Conservation (phyloP, 2,329 filamentous ascomycete genomes). For the Fonsecaea nubica region DNA sequence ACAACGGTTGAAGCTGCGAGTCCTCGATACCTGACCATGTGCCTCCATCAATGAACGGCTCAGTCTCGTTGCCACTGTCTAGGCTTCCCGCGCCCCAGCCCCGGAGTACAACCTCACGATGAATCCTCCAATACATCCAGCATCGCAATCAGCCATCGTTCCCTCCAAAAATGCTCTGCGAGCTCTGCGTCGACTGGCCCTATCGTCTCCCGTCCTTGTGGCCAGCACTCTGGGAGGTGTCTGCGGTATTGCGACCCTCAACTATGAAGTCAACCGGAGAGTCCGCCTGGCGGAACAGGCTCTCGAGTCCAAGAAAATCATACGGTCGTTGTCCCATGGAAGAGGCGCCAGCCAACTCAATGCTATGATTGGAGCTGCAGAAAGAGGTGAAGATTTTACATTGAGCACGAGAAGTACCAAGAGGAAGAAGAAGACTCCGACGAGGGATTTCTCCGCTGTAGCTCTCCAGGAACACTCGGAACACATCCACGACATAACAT, state of each 20-base stretch:
- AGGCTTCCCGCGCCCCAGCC: neutral
- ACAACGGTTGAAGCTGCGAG: neutral
- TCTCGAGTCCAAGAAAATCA: conserved; percentile 53
- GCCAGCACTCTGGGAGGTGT: conserved; percentile 47
- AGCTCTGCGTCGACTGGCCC: conserved; percentile 48
- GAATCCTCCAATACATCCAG: conserved; percentile 12
- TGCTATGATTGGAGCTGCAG: conserved; percentile 53
- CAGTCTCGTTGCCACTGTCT: neutral
- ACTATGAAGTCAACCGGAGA: conserved; percentile 52
- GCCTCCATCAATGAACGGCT: neutral
- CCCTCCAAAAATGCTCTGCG: conserved; percentile 55
- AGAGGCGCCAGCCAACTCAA: conserved; percentile 46
- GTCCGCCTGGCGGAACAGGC: conserved; percentile 51
- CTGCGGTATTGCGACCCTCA: conserved; percentile 50
- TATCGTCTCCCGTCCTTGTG: conserved; percentile 41
- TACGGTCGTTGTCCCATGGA: conserved; percentile 44
- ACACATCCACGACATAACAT: neutral
- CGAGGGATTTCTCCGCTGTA: conserved; percentile 27
- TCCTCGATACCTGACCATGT: neutral
- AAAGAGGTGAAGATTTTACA: conserved; percentile 52
- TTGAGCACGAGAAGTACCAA: conserved; percentile 47
- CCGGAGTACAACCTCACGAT: conserved; percentile 17
- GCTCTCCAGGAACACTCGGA: conserved; percentile 14
- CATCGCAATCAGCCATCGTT: conserved; percentile 37
- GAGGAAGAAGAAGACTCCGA: conserved; percentile 27